A percentile compares a stretch with the other conserved stretches of the same genome.
Conservation (phyloP, 2,329 filamentous ascomycete genomes). For the Coleophoma cylindrospora region DNA sequence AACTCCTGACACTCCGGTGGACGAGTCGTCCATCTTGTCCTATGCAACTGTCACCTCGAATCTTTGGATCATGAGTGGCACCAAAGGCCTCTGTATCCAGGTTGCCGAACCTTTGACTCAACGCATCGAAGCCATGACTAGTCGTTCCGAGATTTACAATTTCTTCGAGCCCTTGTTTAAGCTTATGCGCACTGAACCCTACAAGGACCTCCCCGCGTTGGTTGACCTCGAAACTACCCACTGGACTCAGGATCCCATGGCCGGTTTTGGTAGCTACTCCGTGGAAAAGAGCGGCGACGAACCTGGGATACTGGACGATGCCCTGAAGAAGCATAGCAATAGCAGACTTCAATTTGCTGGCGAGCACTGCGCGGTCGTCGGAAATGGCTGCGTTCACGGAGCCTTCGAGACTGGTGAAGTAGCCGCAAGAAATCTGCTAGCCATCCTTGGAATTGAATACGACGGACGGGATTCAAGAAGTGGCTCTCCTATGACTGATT, state of each 20-base stretch:
- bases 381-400: slow-evolving; percentile 38
- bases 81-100: slow-evolving; percentile 36
- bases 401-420: slow-evolving; percentile 37
- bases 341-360: slow-evolving; percentile 36
- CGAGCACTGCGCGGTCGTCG: slow-evolving; percentile 32
- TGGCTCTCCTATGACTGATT: slow-evolving; percentile 19
- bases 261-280: slow-evolving; percentile 37
- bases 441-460: slow-evolving; percentile 28
- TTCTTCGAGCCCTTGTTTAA: slow-evolving; percentile 40
- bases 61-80: slow-evolving; percentile 36
- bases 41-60: slow-evolving; percentile 38
- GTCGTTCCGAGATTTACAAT: slow-evolving; percentile 29
- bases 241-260: slow-evolving; percentile 37
- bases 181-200: slow-evolving; percentile 35
- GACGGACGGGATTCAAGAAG: slow-evolving; percentile 24
- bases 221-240: slow-evolving; percentile 35
- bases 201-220: slow-evolving; percentile 34
- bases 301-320: slow-evolving; percentile 28
- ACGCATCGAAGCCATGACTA: slow-evolving; percentile 36
- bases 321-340: slow-evolving; percentile 29
- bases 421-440: slow-evolving; percentile 33
- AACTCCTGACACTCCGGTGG: slow-evolving; percentile 22
- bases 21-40: slow-evolving; percentile 32
- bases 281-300: slow-evolving; percentile 39
- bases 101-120: slow-evolving; percentile 38